A percentile compares a stretch with the other conserved stretches of the same genome.
phyloP scores from a whole-genome alignment of 192 early-diverging fungal species.

The Allomyces arbusculus region DNA sequence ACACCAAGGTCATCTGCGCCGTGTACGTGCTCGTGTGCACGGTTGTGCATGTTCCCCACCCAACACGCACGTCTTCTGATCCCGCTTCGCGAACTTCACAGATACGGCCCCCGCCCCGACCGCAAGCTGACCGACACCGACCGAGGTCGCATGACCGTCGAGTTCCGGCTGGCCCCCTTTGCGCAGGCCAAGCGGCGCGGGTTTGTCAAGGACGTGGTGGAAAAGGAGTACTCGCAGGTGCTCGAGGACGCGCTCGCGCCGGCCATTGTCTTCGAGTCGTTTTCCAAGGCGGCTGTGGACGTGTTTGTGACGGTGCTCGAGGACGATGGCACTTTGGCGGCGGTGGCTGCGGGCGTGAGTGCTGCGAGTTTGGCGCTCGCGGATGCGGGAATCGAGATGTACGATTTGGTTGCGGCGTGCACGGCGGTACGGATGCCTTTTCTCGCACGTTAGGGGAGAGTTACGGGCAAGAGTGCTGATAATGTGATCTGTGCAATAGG shows the following conservation, averaged over 20 bases:
- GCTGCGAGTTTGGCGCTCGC: conserved; percentile 48
- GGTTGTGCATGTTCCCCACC: not conserved
- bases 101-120: conserved; percentile 49
- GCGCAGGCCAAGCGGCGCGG: conserved; percentile 33
- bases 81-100: conserved; percentile 2
- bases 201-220: conserved; percentile 32
- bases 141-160: conserved; percentile 40
- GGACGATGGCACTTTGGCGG: conserved; percentile 38
- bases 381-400: conserved; percentile 73
- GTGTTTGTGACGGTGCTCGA: conserved; percentile 48
- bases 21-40: conserved; percentile 30
- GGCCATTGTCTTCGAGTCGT: conserved; percentile 42
- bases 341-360: conserved; percentile 39
- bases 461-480: conserved; percentile 1
- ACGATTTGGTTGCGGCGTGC: conserved; percentile 53
- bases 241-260: conserved; percentile 45
- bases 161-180: conserved; percentile 59
- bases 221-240: conserved; percentile 39
- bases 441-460: not conserved
- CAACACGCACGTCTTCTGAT: not conserved
- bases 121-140: conserved; percentile 27
- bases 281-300: conserved; percentile 58
- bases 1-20: conserved; percentile 52
- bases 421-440: conserved; percentile 28
- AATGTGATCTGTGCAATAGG: conserved; percentile 6